These are phyloP conservation scores for Backusella macrospora DNA, from an alignment of 192 early-diverging fungal species.

Conservation along the genomic window DNA sequence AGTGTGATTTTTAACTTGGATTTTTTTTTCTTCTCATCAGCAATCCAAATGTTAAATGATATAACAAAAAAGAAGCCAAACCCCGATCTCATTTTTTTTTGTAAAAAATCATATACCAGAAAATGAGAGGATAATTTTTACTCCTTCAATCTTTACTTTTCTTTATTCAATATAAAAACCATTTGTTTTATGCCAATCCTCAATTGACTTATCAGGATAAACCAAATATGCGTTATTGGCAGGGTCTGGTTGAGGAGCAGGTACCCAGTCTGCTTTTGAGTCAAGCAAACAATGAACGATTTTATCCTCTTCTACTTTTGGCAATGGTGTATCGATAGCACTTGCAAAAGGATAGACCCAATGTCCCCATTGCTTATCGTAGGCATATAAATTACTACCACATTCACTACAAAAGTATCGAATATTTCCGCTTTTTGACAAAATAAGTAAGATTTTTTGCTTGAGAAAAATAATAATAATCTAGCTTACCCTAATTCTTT, in stretches of 20 bases:
- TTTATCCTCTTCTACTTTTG: constrained; percentile 42
- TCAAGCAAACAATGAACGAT: constrained; percentile 50
- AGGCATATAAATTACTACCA: constrained; percentile 54
- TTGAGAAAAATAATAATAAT: background rate
- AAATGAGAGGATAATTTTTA: no score
- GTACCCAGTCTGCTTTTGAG: constrained; percentile 50
- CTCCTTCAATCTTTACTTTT: no score
- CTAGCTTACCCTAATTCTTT: constrained; percentile 32
- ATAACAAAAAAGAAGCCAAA: no score
- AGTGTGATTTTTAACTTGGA: no score
- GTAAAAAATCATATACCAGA: no score
- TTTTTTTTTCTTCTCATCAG: no score
- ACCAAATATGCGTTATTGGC: constrained; percentile 47
- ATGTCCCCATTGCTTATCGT: constrained; percentile 30
- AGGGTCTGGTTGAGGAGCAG: constrained; percentile 32
- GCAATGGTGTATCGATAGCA: constrained; percentile 61
- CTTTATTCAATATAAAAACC: constrained; percentile 34
- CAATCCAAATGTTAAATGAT: no score
- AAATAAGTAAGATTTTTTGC: no score
- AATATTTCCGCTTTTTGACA: constrained; percentile 38
- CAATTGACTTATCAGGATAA: constrained; percentile 57
- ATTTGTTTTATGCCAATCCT: constrained; percentile 61
- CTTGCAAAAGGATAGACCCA: constrained; percentile 49
- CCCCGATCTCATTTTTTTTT: no score
- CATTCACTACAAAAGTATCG: constrained; percentile 62